Percentiles rank a stretch among this genome's conserved stretches.
Evolutionary conservation across 371 early-diverging fungal species (phyloP).

Genomic region (Rhizopus microsporus): DNA sequence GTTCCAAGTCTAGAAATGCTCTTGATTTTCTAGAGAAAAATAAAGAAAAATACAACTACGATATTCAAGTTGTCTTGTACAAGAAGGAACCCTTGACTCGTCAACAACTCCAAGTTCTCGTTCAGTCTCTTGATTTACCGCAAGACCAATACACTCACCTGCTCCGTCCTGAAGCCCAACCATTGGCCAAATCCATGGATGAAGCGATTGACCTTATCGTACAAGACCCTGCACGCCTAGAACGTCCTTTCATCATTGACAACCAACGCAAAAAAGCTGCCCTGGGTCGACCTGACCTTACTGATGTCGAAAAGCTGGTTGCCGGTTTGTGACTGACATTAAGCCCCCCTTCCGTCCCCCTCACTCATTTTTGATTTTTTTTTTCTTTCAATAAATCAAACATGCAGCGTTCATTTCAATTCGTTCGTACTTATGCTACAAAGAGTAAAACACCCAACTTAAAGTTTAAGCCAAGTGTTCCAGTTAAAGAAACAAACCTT

Average conservation of each 20-base stretch:
- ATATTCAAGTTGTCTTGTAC: conserved; percentile 34
- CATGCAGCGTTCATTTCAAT: not conserved
- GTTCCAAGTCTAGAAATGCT: conserved; percentile 40
- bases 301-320: conserved; percentile 31
- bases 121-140: conserved; percentile 34
- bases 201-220: conserved; percentile 39
- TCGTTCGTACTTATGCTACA: conserved; percentile 44
- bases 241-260: conserved; percentile 54
- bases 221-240: conserved; percentile 38
- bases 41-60: conserved; percentile 23
- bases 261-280: conserved; percentile 43
- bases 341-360: not conserved
- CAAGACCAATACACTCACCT: conserved; percentile 24
- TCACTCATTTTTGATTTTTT: conserved; percentile 4
- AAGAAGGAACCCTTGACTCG: conserved; percentile 30
- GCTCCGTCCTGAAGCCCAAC: conserved; percentile 38
- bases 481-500: conserved; percentile 32
- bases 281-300: conserved; percentile 48
- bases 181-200: conserved; percentile 23
- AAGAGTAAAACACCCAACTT: conserved; percentile 49
- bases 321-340: not conserved
- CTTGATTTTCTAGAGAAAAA: conserved; percentile 32
- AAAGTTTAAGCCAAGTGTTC: conserved; percentile 39
- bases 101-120: conserved; percentile 27
- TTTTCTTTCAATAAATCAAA: not conserved